Evolutionary conservation across 2,329 filamentous ascomycete genomes (phyloP).

Genomic region (Pseudogymnoascus sp.): DNA sequence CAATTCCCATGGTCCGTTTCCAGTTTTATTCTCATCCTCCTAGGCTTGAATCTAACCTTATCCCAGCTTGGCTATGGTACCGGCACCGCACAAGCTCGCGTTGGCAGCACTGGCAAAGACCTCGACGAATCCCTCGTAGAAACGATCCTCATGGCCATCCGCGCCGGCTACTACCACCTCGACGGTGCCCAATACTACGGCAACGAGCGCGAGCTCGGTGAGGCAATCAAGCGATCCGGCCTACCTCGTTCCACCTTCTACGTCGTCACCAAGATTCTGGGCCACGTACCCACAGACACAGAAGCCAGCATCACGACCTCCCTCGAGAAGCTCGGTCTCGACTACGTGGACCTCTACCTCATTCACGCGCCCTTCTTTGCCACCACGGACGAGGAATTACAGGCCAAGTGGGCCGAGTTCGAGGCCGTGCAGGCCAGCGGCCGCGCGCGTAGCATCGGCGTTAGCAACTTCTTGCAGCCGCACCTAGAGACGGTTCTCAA

Average conservation of each 20-base stretch:
- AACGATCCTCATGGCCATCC: conserved; percentile 52
- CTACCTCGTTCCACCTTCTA: conserved; percentile 61
- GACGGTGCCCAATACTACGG: conserved; percentile 65
- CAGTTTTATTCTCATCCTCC: conserved; percentile 1
- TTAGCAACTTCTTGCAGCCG: conserved; percentile 61
- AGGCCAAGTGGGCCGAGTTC: conserved; percentile 49
- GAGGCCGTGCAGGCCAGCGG: conserved; percentile 60
- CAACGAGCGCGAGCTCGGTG: conserved; percentile 62
- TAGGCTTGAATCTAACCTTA: neutral
- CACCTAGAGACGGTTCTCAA: conserved; percentile 49
- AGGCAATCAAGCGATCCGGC: conserved; percentile 58
- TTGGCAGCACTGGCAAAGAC: conserved; percentile 43
- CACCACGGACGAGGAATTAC: conserved; percentile 42
- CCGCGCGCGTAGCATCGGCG: conserved; percentile 61
- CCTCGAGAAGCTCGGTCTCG: conserved; percentile 55
- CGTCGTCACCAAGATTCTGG: conserved; percentile 53
- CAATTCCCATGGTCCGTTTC: conserved; percentile 56
- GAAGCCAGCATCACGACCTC: conserved; percentile 48
- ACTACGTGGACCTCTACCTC: conserved; percentile 66
- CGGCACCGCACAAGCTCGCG: conserved; percentile 51
- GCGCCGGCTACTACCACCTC: conserved; percentile 62
- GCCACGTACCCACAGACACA: conserved; percentile 27
- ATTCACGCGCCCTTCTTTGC: conserved; percentile 51
- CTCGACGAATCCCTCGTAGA: conserved; percentile 49
- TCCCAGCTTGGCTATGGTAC: conserved; percentile 62